Evolutionary conservation across 768 basidiomycete genomes (phyloP), one percentile per base, ranked within the genome.

Genomic region (Leccinum obscurum): DNA sequence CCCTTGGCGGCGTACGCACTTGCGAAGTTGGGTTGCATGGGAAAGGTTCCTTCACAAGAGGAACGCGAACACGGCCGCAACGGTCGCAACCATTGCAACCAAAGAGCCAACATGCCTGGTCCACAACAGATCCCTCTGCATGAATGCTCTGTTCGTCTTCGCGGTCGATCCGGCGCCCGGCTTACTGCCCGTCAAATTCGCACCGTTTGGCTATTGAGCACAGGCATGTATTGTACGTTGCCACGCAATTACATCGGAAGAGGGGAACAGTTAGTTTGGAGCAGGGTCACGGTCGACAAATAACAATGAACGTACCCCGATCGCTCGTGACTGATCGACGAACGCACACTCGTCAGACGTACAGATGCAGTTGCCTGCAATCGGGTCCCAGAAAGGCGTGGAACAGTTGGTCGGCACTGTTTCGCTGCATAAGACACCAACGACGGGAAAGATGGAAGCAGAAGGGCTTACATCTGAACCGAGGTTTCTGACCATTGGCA

Each of bases 341-440:
- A 92, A 92, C 1, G 79, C 75, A 71, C 92, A 93, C 2, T 73
- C 75, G 54, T 60, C 63, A 2, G 81, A 79, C 1, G 74, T 80
- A 74, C 90, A 92, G 55, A 86, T 74, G 64, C 92, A 92, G 37
- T 78, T 74, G 65, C 84, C 86, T 28, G 63, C 77, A 52, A 91
- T 80, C 2, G 91, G 91, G 71, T 92, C 90, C 88, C 89, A 92
- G 80, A 89, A 92, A 3, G 87, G 80, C 13, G 90, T 91, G 4
- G 87, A 86, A 72, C 89, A 90, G 75, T 89, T 88, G 24, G 80
- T 60, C 26, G 89, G 83, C 3, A 90, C 87, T 88, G 6, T 54
- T 14, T 54, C 15, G 9, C 15, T 28, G 1, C 28, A 28, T 57
- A n/a, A 56, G 20, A 41, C 13, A 15, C 52, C 41, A 17, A 54